These are phyloP conservation scores for Panellus pusillus DNA, from an alignment of 768 basidiomycete species.

Conservation along the genomic window DNA sequence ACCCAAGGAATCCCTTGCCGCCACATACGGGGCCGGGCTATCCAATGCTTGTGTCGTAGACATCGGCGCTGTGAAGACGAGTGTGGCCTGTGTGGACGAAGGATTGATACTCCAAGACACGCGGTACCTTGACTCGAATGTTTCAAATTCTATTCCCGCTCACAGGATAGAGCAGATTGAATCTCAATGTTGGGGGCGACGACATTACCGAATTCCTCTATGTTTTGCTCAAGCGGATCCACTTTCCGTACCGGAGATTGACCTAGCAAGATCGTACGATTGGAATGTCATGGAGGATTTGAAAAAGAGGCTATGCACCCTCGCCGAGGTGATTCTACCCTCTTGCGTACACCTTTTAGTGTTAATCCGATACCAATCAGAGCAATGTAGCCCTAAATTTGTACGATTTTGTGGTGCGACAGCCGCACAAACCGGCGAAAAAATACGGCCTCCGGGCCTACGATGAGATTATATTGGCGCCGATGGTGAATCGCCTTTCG, in stretches of 20 bases:
- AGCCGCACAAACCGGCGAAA: slow-evolving; percentile 71
- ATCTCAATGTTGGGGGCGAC: slow-evolving; percentile 87
- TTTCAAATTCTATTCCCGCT: slow-evolving; percentile 2
- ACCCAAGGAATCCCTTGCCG: slow-evolving; percentile 82
- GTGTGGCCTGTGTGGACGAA: slow-evolving; percentile 92
- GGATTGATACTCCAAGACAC: slow-evolving; percentile 87
- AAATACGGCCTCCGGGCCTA: slow-evolving; percentile 91
- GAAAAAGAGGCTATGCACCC: slow-evolving; percentile 79
- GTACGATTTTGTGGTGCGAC: slow-evolving; percentile 86
- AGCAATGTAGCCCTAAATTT: slow-evolving; percentile 86
- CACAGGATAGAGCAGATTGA: slow-evolving; percentile 49
- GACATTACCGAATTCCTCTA: slow-evolving; percentile 91
- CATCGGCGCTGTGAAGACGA: slow-evolving; percentile 83
- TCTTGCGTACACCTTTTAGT: background rate
- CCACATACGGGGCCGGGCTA: slow-evolving; percentile 93
- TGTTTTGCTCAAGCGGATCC: slow-evolving; percentile 73
- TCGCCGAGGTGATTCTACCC: slow-evolving; percentile 70
- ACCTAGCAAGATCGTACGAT: slow-evolving; percentile 77
- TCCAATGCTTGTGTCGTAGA: slow-evolving; percentile 96
- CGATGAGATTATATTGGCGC: slow-evolving; percentile 93
- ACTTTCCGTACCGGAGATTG: slow-evolving; percentile 85
- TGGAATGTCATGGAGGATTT: slow-evolving; percentile 92
- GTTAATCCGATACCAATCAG: slow-evolving; percentile 38
- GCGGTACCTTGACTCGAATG: slow-evolving; percentile 45
- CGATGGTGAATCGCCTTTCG: slow-evolving; percentile 63